Evolutionary conservation across 768 basidiomycete genomes (phyloP), one percentile per base, ranked within the genome.

Genomic region (Sarcomyxa edulis): DNA sequence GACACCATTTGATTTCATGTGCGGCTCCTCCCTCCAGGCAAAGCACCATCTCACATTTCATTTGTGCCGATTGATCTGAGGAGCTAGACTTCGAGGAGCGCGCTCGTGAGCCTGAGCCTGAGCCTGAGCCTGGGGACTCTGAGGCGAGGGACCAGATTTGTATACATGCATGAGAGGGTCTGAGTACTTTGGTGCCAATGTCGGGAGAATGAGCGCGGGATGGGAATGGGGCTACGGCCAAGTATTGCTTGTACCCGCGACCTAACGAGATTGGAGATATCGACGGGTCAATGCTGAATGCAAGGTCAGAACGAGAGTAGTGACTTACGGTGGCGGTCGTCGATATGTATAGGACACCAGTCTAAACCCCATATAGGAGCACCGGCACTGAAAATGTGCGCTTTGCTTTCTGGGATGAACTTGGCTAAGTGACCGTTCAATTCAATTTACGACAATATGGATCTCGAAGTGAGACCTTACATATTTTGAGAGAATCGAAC

Each of bases 1-100:
- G 95, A 58, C 94, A 94, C 94, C 95, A 98, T 60, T 84, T 91
- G 10, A 94, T 54, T 35, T 88, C 84, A 47, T 80, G 74, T 2
- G 81, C 85, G 4, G 85, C 74, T 0, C 94, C 92, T 14, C 70
- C 68, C n/a, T 93, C 83, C 7, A 91, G 47, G 45, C 92, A 94
- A 1, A 98, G 51, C 2, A 93, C 81, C 71, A 96, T 71, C 53
- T 90, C 92, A 47, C 93, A 95, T 12, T 53, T 64, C 68, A 88
- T 72, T 39, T 66, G 58, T 0, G 79, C 79, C 1, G 44, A 33
- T 32, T 73, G 64, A 5, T 38, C 35, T 7, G 36, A 34, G 16
- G 27, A 26, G 24, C 43, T 32, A 36, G 18, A 27, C 33, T n/a
- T n/a, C n/a, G n/a, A n/a, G n/a, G n/a, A n/a, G 22, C 7, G 30